Evolutionary conservation across 345 rosid genomes (phyloP).

Genomic region (Eutrema japonicum): DNA sequence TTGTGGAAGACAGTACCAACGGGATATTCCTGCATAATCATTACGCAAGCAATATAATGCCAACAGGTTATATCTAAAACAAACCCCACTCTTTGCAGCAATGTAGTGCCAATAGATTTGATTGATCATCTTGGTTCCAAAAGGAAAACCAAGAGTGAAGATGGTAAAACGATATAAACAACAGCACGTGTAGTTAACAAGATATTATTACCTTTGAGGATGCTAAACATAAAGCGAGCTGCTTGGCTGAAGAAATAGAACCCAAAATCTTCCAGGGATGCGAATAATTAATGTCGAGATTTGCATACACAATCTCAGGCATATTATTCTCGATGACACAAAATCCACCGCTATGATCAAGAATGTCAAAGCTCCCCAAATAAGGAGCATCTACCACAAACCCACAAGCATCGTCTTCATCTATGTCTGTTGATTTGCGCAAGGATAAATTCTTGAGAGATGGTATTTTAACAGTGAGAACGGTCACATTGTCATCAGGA

Average conservation of each 20-base stretch:
- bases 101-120: too few relatives aligned
- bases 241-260: conserved; percentile 2
- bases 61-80: too few relatives aligned
- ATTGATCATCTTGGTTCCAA: too few relatives aligned
- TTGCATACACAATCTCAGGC: neutral
- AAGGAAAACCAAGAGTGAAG: neutral
- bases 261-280: neutral
- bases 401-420: neutral
- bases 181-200: neutral
- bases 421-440: neutral
- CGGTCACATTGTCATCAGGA: neutral
- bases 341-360: neutral
- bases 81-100: too few relatives aligned
- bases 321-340: neutral
- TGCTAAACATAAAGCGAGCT: neutral
- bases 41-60: too few relatives aligned
- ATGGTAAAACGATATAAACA: neutral
- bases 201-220: neutral
- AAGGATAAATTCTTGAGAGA: neutral
- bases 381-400: conserved; percentile 14
- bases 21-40: too few relatives aligned
- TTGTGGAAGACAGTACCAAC: too few relatives aligned
- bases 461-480: neutral
- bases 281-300: neutral
- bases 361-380: neutral